Conservation (phyloP, 2,329 filamentous ascomycete species). For the Hypomyces rosellus region DNA sequence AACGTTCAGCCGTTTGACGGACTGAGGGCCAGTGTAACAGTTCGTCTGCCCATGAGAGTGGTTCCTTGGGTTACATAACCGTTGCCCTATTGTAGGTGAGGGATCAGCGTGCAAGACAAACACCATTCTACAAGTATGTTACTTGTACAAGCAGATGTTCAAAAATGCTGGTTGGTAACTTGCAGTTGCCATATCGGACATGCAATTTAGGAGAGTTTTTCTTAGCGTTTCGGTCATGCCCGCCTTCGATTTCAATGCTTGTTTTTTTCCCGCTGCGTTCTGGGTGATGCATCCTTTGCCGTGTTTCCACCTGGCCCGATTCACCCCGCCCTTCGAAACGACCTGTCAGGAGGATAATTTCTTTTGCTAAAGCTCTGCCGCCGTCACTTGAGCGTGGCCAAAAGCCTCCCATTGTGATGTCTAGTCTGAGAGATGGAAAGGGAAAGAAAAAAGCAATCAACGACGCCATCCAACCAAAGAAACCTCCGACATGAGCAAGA, state of each 20-base stretch:
- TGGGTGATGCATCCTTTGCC: background rate
- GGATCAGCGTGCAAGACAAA: too few relatives aligned
- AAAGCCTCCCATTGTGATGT: background rate
- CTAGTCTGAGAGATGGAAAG: background rate
- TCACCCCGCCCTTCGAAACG: background rate
- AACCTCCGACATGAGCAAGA: background rate
- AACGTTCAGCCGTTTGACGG: too few relatives aligned
- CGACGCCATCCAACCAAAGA: background rate
- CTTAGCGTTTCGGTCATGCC: background rate
- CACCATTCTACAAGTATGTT: too few relatives aligned
- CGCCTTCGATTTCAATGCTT: background rate
- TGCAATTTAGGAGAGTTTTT: too few relatives aligned
- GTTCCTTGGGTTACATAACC: too few relatives aligned
- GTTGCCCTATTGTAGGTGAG: too few relatives aligned
- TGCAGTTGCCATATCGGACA: too few relatives aligned
- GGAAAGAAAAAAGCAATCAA: background rate
- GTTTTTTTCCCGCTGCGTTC: background rate
- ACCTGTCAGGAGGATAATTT: background rate
- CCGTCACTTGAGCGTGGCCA: background rate
- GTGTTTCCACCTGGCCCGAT: background rate
- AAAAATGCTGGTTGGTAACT: too few relatives aligned
- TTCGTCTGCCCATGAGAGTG: too few relatives aligned
- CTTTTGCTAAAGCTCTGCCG: background rate
- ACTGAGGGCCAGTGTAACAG: too few relatives aligned
- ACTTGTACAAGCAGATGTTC: too few relatives aligned